These are phyloP conservation scores for Mallotus repandus DNA, from an alignment of 441 rosid species.

Conservation along the genomic window DNA sequence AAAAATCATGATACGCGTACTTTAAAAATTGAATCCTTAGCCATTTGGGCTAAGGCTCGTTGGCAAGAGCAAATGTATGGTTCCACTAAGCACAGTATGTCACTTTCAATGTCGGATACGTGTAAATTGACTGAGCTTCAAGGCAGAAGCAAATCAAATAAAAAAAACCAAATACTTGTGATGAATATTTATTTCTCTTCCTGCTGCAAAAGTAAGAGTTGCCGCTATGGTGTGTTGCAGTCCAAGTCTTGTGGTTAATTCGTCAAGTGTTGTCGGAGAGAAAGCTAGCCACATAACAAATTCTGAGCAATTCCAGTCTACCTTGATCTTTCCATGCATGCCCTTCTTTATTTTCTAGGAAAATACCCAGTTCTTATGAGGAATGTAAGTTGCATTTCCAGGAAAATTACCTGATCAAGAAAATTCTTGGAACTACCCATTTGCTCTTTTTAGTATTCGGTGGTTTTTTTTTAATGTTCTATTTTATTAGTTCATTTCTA, in stretches of 20 bases:
- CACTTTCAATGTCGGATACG: neutral
- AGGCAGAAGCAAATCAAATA: neutral
- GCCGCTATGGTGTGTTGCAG: neutral
- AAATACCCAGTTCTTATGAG: neutral
- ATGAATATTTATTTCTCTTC: too few relatives aligned
- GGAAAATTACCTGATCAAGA: conserved; percentile 8
- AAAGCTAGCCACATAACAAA: neutral
- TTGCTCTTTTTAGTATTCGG: too few relatives aligned
- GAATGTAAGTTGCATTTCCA: neutral
- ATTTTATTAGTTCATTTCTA: too few relatives aligned
- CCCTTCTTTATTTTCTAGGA: too few relatives aligned
- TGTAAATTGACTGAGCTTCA: neutral
- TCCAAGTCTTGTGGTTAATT: neutral
- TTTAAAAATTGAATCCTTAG: too few relatives aligned
- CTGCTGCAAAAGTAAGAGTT: neutral
- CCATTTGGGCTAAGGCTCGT: too few relatives aligned
- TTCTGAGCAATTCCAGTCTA: conserved; percentile 7
- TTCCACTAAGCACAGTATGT: conserved; percentile 14
- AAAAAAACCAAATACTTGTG: neutral
- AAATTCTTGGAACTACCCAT: conserved; percentile 1
- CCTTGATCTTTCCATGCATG: neutral
- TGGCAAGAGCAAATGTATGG: neutral
- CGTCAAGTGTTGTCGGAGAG: conserved; percentile 1
- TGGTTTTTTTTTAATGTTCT: too few relatives aligned
- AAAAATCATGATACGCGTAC: too few relatives aligned